Percentiles rank a stretch among this genome's conserved stretches.
These are phyloP conservation scores for Penicillium sp. DNA, from an alignment of 2,329 filamentous ascomycete genomes.

Conservation along the genomic window DNA sequence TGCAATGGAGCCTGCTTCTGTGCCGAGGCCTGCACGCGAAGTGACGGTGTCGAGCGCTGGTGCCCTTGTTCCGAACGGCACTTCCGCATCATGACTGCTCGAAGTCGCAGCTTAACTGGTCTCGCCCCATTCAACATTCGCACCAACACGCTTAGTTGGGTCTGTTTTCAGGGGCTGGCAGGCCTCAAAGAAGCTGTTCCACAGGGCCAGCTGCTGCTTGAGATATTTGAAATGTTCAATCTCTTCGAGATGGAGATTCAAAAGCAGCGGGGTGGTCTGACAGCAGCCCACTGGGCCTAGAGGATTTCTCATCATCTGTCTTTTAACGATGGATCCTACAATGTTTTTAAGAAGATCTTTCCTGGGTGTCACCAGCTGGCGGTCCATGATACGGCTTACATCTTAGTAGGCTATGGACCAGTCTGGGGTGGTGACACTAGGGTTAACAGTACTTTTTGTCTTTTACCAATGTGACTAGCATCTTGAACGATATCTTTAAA, in stretches of 20 bases:
- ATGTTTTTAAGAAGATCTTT: too few species aligned
- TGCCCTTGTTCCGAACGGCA: conserved; percentile 38
- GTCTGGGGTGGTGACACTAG: too few species aligned
- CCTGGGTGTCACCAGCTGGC: too few species aligned
- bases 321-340: too few species aligned
- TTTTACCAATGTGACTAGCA: too few species aligned
- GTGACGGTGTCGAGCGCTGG: conserved; percentile 18
- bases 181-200: conserved; percentile 20
- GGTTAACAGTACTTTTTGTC: too few species aligned
- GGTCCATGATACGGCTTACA: too few species aligned
- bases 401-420: too few species aligned
- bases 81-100: conserved; percentile 29
- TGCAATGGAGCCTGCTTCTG: conserved; percentile 34
- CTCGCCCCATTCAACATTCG: conserved; percentile 19
- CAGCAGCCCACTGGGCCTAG: conserved; percentile 4
- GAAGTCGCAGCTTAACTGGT: conserved; percentile 15
- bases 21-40: conserved; percentile 30
- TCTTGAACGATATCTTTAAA: too few species aligned
- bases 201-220: conserved; percentile 17
- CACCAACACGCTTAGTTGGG: conserved; percentile 27
- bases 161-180: conserved; percentile 31
- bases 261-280: conserved; percentile 22
- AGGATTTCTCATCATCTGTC: background rate
- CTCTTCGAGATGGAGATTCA: conserved; percentile 30
- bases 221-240: conserved; percentile 25